Percentiles rank a stretch among this genome's conserved stretches.
Evolutionary conservation across 179 eudicot genomes (phyloP).

Genomic region (Beta corolliflora): DNA sequence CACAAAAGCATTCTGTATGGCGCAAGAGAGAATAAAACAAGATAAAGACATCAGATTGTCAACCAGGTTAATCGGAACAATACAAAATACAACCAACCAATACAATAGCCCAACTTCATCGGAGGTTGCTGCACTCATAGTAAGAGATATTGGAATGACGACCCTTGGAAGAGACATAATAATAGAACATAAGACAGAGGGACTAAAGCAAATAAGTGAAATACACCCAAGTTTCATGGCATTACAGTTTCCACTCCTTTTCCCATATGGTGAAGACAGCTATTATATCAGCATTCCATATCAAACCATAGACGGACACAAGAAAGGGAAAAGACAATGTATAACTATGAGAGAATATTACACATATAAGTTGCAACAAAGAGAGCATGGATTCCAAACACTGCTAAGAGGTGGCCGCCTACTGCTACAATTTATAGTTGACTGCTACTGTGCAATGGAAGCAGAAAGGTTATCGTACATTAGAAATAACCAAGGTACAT

Average conservation of each 20-base stretch:
- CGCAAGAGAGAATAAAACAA: constrained; percentile 5
- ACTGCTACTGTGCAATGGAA: too few species aligned
- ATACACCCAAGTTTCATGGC: constrained; percentile 19
- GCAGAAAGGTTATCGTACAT: too few species aligned
- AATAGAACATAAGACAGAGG: neutral
- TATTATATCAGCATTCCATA: neutral
- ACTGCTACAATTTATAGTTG: too few species aligned
- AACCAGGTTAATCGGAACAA: neutral
- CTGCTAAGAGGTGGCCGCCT: too few species aligned
- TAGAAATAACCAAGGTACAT: too few species aligned
- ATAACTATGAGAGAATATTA: too few species aligned
- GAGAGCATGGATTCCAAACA: too few species aligned
- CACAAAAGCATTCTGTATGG: constrained; percentile 5
- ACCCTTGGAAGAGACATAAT: constrained; percentile 14
- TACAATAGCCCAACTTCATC: neutral
- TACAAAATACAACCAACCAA: too few species aligned
- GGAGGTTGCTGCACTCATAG: constrained; percentile 10
- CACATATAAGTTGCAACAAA: too few species aligned
- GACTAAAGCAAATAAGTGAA: neutral
- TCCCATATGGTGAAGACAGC: constrained; percentile 20
- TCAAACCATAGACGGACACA: too few species aligned
- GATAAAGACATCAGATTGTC: neutral
- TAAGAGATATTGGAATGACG: constrained; percentile 4
- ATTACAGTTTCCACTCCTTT: constrained; percentile 16
- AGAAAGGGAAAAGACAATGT: too few species aligned